A percentile compares a stretch with the other conserved stretches of the same genome.
phyloP scores from a whole-genome alignment of 1,139 yeast species.

The Sugiyamaella neomexicana region DNA sequence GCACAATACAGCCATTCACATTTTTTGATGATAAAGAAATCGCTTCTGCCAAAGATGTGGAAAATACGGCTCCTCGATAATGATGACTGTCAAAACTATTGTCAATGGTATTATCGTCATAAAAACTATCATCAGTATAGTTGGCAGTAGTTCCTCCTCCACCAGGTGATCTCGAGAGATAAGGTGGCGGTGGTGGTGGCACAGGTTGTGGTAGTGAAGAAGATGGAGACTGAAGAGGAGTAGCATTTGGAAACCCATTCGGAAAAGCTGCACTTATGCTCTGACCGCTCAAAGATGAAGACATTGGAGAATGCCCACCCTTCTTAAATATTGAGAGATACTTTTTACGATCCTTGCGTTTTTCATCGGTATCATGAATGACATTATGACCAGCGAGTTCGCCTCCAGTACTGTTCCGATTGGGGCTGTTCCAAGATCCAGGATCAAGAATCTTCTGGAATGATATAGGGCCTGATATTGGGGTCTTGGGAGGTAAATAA shows the following conservation, averaged over 20 bases:
- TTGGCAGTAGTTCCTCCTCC: no score
- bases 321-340: constrained; percentile 8
- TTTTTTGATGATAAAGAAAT: constrained; percentile 50
- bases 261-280: constrained; percentile 11
- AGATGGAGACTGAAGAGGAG: constrained; percentile 6
- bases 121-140: constrained; percentile 1
- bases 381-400: not conserved
- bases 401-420: not conserved
- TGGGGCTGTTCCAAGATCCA: constrained; percentile 18
- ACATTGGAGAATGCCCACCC: constrained; percentile 13
- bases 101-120: constrained; percentile 10
- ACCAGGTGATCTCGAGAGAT: not conserved
- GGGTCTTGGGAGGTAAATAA: constrained; percentile 12
- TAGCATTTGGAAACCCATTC: not conserved
- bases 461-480: constrained; percentile 24
- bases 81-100: constrained; percentile 1
- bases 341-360: constrained; percentile 14
- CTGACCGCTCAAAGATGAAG: constrained; percentile 4
- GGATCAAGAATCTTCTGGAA: constrained; percentile 23
- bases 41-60: constrained; percentile 47
- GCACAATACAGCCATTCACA: constrained; percentile 48
- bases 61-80: constrained; percentile 5
- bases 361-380: constrained; percentile 10
- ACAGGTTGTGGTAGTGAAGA: not conserved
- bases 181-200: not conserved